Conservation (phyloP, 108 stramenopile species). For the Tribonema minus region DNA sequence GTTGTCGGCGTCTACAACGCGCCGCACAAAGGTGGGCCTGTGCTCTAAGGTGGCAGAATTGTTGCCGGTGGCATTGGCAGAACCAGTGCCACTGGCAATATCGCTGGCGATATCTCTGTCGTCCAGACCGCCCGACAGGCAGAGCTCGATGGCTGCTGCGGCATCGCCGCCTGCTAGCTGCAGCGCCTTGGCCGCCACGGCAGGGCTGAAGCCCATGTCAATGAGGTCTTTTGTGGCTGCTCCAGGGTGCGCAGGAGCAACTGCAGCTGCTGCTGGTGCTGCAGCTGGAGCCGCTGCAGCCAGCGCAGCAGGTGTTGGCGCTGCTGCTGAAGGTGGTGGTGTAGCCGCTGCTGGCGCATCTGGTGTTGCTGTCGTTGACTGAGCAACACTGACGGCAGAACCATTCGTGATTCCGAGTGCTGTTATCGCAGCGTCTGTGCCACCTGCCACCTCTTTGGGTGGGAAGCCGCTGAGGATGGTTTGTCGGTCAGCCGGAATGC, state of each 20-base stretch:
- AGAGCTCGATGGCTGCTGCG: constrained; percentile 31
- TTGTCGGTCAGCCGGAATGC: background rate
- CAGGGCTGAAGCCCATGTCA: constrained; percentile 38
- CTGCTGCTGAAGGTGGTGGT: background rate
- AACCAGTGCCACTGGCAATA: background rate
- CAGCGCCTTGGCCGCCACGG: constrained; percentile 14
- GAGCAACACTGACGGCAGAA: background rate
- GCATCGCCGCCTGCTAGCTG: constrained; percentile 27
- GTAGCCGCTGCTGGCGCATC: background rate
- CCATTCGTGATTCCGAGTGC: background rate
- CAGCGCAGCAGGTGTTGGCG: background rate
- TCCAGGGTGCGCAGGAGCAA: background rate
- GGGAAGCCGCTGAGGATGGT: background rate
- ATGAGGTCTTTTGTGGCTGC: constrained; percentile 1
- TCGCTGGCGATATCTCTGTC: background rate
- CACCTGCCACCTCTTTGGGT: background rate
- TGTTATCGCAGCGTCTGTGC: background rate
- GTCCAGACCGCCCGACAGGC: constrained; percentile 1
- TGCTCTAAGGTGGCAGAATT: background rate
- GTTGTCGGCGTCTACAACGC: constrained; percentile 47
- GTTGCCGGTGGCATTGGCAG: background rate
- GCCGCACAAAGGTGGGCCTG: constrained; percentile 9
- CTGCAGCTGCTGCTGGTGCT: background rate
- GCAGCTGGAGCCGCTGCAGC: background rate
- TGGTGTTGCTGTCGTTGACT: too few species aligned